Evolutionary conservation across 306 rosid species (phyloP), one percentile per base, ranked within the genome.

Genomic region (Medicago arabica): DNA sequence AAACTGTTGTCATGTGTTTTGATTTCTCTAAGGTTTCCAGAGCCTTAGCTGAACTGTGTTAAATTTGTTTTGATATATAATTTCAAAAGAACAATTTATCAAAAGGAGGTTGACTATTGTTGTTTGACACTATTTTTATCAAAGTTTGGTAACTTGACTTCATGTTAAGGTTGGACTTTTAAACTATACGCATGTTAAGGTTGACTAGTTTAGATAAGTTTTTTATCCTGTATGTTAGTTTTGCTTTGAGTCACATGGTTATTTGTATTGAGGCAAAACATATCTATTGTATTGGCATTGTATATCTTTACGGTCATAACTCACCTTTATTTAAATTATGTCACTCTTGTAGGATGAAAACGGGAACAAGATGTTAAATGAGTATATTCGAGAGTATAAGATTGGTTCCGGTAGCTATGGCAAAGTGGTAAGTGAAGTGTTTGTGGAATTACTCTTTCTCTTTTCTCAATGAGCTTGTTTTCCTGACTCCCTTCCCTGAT

Each of bases 321-420:
- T 25, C 28, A 28, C 63, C 34, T 38, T 83, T 19, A 39, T 64
- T 61, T 49, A 7, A 51, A 71, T 55, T 59, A 13, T 9, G 63
- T 31, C 54, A 49, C 16, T 55, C 77, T 69, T 83, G 72, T 85
- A 96, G 99, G 98, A 96, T 88, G 97, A 92, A 54, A 59, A 89
- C 47, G 99, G 99, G 64, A 89, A 86, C 82, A 96, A 89, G 85
- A 92, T 88, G 92, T 81, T 96, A 75, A 96, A 96, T 85, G 98
- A 92, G 69, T 96, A 96, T 44, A 86, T 96, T 79, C 98, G 97
- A 40, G 98, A 90, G 83, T 88, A 36, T 77, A 96, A 83, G 90
- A 96, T 96, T 86, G 99, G 99, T 62, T 76, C 96, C 18, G 99
- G 99, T 59, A 96, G 99, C 86, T 96, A 96, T 68, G 99, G 97